Base-by-base conservation (phyloP, 306 rosid genomes). In the Quillaja saponaria region DNA sequence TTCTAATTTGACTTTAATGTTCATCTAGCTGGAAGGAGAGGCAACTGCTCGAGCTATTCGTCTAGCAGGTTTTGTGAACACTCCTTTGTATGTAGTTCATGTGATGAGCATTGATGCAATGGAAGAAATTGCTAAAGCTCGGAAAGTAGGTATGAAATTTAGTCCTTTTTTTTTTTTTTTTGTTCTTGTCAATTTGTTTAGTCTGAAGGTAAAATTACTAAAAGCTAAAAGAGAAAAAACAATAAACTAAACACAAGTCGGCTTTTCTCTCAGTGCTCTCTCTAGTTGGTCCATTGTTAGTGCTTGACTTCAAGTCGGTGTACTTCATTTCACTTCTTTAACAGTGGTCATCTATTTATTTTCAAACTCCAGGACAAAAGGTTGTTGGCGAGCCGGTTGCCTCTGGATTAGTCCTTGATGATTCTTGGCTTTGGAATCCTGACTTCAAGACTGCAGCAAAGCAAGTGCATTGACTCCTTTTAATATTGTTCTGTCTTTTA, bases 101-200 rank as follows among this genome's bases (percentile, higher is more conserved):
- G 96, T 88, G 66, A 91, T 91, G 97, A 91, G 97, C 87, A 91
- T 86, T 44, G 96, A 91, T 81, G 96, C 97, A 38, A 69, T 91
- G 96, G 91, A 91, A 82, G 97, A 91, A 76, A 81, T 91, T 68
- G 96, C 97, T 7, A 81, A 71, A 76, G 96, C 97, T 64, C 84
- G 95, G 42, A 88, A 84, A 82, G 68, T 82, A 85, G 96, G 97
- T 91, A 67, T 70, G 37, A 13, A 17, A 28, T 71, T 65, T 6
- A 42, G 55, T 45, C 60, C 46, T 69, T 61, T 34, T 34, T 10
- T 37, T 37, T 19, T 68, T 20, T 46, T 64, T 28, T 6, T 34
- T 53, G 21, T 58, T 56, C 18, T 64, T 65, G 53, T 14, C 35
- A 2, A 15, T 59, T 34, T 61, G 59, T 39, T 48, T 63, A 7